phyloP scores from a whole-genome alignment of 306 rosid genomes.

The Citrullus mucosospermus region DNA sequence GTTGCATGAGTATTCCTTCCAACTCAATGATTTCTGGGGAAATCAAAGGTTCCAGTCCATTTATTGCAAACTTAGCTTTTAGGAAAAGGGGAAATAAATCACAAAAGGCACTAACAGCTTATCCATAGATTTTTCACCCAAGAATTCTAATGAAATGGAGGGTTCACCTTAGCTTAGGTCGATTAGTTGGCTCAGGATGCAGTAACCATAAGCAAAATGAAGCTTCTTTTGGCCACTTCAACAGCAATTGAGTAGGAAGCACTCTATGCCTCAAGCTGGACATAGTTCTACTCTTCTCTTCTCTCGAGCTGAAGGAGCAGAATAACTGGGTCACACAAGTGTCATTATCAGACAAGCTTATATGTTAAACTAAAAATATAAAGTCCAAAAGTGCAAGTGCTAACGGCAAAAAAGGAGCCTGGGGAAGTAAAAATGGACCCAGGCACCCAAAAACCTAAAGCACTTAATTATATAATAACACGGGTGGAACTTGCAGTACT shows the following conservation, averaged over 20 bases:
- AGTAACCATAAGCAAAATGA: conserved; percentile 91
- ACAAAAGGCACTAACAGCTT: neutral
- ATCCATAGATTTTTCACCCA: neutral
- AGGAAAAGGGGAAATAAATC: neutral
- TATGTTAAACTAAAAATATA: neutral
- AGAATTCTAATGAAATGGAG: neutral
- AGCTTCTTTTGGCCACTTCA: conserved; percentile 96
- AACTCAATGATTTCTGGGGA: neutral
- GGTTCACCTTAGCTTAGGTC: conserved; percentile 72
- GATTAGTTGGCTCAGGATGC: conserved; percentile 80
- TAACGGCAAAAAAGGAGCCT: neutral
- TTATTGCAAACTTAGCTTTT: neutral
- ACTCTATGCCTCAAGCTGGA: conserved; percentile 90
- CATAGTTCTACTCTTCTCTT: conserved; percentile 82
- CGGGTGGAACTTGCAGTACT: conserved; percentile 1
- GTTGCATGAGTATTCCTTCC: neutral
- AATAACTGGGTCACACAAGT: conserved; percentile 59
- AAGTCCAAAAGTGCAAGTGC: neutral
- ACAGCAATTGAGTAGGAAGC: conserved; percentile 95
- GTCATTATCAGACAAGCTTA: conserved; percentile 12
- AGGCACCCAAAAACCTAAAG: neutral
- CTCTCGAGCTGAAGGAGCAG: conserved; percentile 76
- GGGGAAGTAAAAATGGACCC: neutral
- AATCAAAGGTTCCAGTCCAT: neutral
- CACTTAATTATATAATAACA: neutral